Evolutionary conservation across 75 land plant genomes (phyloP), one percentile per base, ranked within the genome.

Genomic region (Picea sitchensis): DNA sequence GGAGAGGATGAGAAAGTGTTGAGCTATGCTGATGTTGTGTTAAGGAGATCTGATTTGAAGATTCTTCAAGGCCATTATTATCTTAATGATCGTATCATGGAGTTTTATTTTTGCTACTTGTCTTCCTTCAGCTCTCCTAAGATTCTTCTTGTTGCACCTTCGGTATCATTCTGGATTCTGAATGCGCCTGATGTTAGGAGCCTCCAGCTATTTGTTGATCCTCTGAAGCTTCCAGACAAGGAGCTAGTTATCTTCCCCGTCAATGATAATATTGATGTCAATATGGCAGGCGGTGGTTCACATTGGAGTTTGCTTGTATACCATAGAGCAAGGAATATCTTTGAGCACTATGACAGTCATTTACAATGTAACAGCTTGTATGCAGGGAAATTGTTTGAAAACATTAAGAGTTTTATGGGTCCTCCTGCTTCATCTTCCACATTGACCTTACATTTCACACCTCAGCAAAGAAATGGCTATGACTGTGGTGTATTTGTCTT

Each of bases 241-340:
- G 81, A 92, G 59, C 69, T 96, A 75, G 83, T 96, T 20, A 78
- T 96, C 30, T 94, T 96, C 80, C 81, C 98, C 30, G 81, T 96
- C 61, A 96, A 96, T 68, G 85, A 96, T 75, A 96, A 94, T 59
- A 80, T 77, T 54, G 92, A 96, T 77, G 81, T 92, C 79, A 78
- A 57, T 47, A 2, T 21, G n/a, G 90, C 98, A 32, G 98, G 87
- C 73, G 98, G 98, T 73, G 99, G 99, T 44, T 36, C 68, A 41
- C 99, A 96, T 67, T 96, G 99, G 99, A 95, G 93, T 77, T 82
- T 96, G 78, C 88, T 96, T 76, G 92, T 88, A 26, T 96, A 87
- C 81, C 30, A 82, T 54, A 85, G 87, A 71, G 59, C 73, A 47
- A 18, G 32, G 38, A 87, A 87, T 77, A 54, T 31, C 11, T 92